These are phyloP conservation scores for Lactuca saligna DNA, from an alignment of 129 eudicot genomes.

Conservation along the genomic window DNA sequence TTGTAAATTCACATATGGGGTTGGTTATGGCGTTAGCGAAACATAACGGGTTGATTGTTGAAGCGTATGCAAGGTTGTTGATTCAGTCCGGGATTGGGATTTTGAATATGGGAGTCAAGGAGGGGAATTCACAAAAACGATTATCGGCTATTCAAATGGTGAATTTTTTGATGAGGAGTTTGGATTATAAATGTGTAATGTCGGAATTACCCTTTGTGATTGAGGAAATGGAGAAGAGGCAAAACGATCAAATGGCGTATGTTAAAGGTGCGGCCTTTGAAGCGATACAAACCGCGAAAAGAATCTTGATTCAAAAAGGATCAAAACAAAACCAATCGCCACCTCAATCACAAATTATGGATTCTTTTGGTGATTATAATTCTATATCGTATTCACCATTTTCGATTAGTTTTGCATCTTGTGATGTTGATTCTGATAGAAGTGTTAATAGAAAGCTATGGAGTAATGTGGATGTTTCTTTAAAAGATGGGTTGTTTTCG, in stretches of 20 bases:
- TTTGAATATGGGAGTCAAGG: conserved; percentile 51
- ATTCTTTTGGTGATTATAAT: conserved; percentile 48
- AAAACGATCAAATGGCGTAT: conserved; percentile 76
- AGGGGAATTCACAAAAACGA: conserved; percentile 72
- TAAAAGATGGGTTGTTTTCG: conserved; percentile 65
- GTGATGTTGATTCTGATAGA: conserved; percentile 32
- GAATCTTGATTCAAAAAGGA: conserved; percentile 48
- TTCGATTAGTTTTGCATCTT: conserved; percentile 41
- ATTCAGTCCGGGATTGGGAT: conserved; percentile 64
- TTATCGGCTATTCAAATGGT: conserved; percentile 86
- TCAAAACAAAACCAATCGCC: conserved; percentile 49
- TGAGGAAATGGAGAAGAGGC: conserved; percentile 77
- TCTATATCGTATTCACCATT: conserved; percentile 50
- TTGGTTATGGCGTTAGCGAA: conserved; percentile 81
- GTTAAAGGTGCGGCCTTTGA: conserved; percentile 89
- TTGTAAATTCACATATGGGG: conserved; percentile 73
- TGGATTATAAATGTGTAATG: conserved; percentile 72
- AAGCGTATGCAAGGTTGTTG: conserved; percentile 75
- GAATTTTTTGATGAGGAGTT: conserved; percentile 68
- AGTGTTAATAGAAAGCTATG: conserved; percentile 69
- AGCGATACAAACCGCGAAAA: conserved; percentile 73
- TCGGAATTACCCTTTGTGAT: conserved; percentile 69
- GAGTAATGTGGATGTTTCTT: conserved; percentile 61
- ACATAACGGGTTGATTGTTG: conserved; percentile 62
- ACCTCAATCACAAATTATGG: conserved; percentile 72